phyloP scores from a whole-genome alignment of 345 rosid genomes.

The Pugionium dolabratum region DNA sequence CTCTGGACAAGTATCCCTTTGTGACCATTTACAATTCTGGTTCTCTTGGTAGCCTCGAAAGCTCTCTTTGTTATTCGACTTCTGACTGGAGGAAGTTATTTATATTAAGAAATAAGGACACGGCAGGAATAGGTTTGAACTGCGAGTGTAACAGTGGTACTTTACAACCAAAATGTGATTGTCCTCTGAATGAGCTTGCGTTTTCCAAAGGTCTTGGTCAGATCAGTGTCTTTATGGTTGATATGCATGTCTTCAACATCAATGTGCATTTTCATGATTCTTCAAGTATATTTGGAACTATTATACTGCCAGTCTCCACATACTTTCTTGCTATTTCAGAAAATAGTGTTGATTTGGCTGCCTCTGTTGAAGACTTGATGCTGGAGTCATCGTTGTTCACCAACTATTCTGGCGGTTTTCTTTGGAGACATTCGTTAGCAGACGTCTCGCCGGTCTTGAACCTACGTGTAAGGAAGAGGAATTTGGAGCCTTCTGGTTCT shows the following conservation, averaged over 20 bases:
- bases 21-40: slow-evolving; percentile 54
- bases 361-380: slow-evolving; percentile 62
- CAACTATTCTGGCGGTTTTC: slow-evolving; percentile 50
- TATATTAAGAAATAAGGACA: slow-evolving; percentile 43
- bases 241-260: slow-evolving; percentile 53
- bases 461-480: slow-evolving; percentile 60
- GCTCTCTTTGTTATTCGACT: slow-evolving; percentile 49
- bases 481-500: slow-evolving; percentile 47
- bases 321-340: slow-evolving; percentile 50
- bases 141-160: slow-evolving; percentile 35
- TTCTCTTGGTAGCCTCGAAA: slow-evolving; percentile 54
- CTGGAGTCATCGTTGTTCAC: slow-evolving; percentile 71
- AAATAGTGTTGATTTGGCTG: slow-evolving; percentile 59
- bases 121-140: slow-evolving; percentile 41
- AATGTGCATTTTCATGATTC: slow-evolving; percentile 84
- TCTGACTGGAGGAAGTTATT: slow-evolving; percentile 64
- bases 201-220: slow-evolving; percentile 36
- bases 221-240: slow-evolving; percentile 41
- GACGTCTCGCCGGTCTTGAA: slow-evolving; percentile 64
- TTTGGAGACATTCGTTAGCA: slow-evolving; percentile 68
- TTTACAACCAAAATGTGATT: slow-evolving; percentile 32
- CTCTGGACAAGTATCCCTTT: slow-evolving; percentile 71
- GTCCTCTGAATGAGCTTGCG: slow-evolving; percentile 37
- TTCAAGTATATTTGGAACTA: slow-evolving; percentile 66
- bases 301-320: slow-evolving; percentile 53